Evolutionary conservation across 805 yeast genomes (phyloP), one percentile per base, ranked within the genome.

Genomic region (Sugiyamaella marilandica): DNA sequence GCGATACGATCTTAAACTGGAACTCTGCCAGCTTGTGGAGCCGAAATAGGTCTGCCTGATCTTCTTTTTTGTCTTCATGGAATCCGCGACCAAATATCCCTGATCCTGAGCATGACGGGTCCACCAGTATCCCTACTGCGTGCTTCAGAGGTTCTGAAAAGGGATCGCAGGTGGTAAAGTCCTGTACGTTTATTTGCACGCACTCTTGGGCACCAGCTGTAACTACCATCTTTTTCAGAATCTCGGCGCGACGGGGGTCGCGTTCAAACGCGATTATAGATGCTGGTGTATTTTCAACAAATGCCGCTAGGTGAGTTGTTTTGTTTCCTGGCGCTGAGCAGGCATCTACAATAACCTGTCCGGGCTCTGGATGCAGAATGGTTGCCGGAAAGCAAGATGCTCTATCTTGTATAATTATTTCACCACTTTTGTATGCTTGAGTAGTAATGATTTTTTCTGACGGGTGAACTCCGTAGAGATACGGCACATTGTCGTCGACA

Each of bases 301-400:
- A 73, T 0, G 94, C 81, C 0, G 97, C 96, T 19, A 85, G 71
- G 70, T 92, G 98, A 0, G 97, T 88, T 0, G 99, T 94, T 67
- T 94, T 95, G 69, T 94, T 94, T 4, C 99, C 99, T 3, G 99
- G 99, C 0, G 99, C 99, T 2, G 98, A 91, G 71, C 97, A 91
- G 1, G 97, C 85, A 70, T 94, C 99, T 44, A 94, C 86, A 10
- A 90, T 81, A 21, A 74, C 69, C 54, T 79, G 84, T 44, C 83
- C 85, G 2, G 79, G 74, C 0, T 65, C 51, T 0, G 92, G 87
- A 56, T 80, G 74, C 46, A 94, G 70, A 26, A 94, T 90, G 55
- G 81, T 82, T 0, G 95, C 97, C 0, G 99, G 99, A 65, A 94
- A 90, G 67, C 99, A 94, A 1, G 97, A 90, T 0, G 98, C 97